These are phyloP conservation scores for Hordeum marinum DNA, from an alignment of 176 grass and related monocot species.

Conservation along the genomic window DNA sequence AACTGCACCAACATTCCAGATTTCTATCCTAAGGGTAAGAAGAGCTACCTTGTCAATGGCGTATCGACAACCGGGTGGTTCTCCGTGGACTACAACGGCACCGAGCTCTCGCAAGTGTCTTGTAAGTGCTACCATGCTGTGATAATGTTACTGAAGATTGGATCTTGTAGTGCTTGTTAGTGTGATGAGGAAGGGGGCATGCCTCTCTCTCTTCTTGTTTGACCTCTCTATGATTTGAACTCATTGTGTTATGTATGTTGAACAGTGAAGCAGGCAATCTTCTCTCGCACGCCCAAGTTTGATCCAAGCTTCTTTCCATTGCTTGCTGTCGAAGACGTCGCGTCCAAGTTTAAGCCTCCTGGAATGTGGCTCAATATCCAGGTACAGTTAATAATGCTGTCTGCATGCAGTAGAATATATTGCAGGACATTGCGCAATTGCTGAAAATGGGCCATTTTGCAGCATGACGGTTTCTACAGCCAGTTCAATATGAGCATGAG, in stretches of 20 bases:
- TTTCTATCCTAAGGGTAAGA: constrained; percentile 24
- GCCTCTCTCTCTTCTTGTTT: no score
- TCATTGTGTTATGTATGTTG: constrained; percentile 2
- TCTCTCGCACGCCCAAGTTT: constrained; percentile 37
- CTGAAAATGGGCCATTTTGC: constrained; percentile 28
- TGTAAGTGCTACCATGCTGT: constrained; percentile 35
- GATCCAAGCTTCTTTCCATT: constrained; percentile 37
- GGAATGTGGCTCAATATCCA: constrained; percentile 88
- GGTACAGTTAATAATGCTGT: constrained; percentile 28
- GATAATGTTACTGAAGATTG: not conserved
- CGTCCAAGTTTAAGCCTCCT: constrained; percentile 47
- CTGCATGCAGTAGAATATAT: not conserved
- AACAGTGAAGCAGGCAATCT: constrained; percentile 53
- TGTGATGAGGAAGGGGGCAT: no score
- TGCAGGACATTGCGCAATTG: not conserved
- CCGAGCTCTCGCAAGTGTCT: constrained; percentile 40
- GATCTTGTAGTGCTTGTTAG: not conserved
- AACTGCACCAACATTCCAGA: constrained; percentile 57
- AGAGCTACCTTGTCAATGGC: constrained; percentile 60
- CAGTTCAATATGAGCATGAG: constrained; percentile 91
- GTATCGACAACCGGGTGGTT: constrained; percentile 56
- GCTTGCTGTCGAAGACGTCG: constrained; percentile 71
- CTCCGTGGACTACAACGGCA: constrained; percentile 60
- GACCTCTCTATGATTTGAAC: not conserved
- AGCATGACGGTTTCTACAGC: constrained; percentile 84